These are phyloP conservation scores for Strobilomyces dryophilus DNA, from an alignment of 768 basidiomycete species.

Conservation along the genomic window DNA sequence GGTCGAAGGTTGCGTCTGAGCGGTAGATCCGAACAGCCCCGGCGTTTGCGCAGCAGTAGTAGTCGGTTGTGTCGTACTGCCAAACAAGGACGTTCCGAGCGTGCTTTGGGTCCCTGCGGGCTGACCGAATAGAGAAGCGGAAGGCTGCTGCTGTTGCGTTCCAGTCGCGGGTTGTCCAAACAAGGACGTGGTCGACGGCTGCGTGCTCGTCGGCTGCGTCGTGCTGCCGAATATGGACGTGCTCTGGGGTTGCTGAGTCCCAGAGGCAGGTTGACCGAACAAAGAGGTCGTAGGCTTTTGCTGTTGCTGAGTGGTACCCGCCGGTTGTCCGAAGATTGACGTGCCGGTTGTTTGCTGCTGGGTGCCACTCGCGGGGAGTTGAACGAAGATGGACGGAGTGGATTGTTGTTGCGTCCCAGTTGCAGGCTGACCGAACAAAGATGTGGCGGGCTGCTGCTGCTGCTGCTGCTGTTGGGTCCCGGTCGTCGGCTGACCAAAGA, in stretches of 20 bases:
- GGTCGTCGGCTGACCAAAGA: too few species aligned
- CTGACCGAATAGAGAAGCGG: constrained; percentile 37
- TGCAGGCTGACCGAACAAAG: too few species aligned
- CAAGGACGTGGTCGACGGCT: constrained; percentile 14
- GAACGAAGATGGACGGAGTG: too few species aligned
- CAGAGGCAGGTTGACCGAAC: constrained; percentile 29
- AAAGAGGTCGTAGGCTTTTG: constrained; percentile 18
- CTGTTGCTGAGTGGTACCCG: constrained; percentile 22
- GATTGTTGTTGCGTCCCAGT: too few species aligned
- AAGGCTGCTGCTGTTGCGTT: constrained; percentile 34
- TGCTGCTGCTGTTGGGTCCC: too few species aligned
- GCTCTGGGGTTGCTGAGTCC: constrained; percentile 35
- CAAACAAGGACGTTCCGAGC: constrained; percentile 33
- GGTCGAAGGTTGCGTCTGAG: constrained; percentile 19
- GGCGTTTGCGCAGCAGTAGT: constrained; percentile 9
- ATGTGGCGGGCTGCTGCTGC: too few species aligned
- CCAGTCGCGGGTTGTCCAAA: constrained; percentile 29
- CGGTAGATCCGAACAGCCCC: constrained; percentile 16
- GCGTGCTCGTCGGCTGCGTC: constrained; percentile 9
- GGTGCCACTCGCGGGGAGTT: constrained; percentile 3
- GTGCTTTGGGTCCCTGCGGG: constrained; percentile 19
- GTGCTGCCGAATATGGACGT: constrained; percentile 33
- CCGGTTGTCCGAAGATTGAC: constrained; percentile 39
- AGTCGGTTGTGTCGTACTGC: constrained; percentile 15
- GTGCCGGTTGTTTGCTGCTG: constrained; percentile 29